Conservation (phyloP, 805 yeast genomes). For the Ogataea nonfermentans region DNA sequence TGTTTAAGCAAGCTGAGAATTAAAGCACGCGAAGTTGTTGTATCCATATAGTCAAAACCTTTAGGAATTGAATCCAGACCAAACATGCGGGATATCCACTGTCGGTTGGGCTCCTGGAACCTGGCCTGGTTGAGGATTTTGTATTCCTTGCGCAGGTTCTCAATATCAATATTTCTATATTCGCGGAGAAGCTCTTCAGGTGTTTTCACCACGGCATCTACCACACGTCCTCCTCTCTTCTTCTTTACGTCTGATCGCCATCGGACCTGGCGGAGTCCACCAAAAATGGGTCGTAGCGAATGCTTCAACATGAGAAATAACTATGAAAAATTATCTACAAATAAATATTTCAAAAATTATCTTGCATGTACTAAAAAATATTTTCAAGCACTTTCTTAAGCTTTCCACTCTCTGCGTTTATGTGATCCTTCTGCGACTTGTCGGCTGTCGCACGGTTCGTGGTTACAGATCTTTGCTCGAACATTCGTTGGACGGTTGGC, state of each 20-base stretch:
- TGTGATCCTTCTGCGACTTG: constrained; percentile 39
- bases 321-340: neutral
- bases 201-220: constrained; percentile 24
- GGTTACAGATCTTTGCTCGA: constrained; percentile 68
- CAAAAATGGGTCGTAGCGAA: neutral
- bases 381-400: constrained; percentile 50
- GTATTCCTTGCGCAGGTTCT: constrained; percentile 24
- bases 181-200: constrained; percentile 32
- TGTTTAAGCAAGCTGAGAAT: constrained; percentile 7
- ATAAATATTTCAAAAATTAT: neutral
- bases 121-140: constrained; percentile 24
- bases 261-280: neutral
- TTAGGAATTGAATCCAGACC: constrained; percentile 11
- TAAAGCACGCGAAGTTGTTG: constrained; percentile 6
- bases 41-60: constrained; percentile 20
- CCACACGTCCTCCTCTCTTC: constrained; percentile 2
- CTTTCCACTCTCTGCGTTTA: constrained; percentile 35
- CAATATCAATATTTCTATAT: constrained; percentile 30
- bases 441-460: constrained; percentile 67
- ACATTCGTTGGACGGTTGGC: constrained; percentile 49
- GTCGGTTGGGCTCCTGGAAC: constrained; percentile 30
- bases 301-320: neutral
- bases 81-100: constrained; percentile 27
- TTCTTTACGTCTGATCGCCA: neutral
- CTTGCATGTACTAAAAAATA: constrained; percentile 27